Conservation (phyloP, 2,329 filamentous ascomycete species). For the Mariannaea elegans region DNA sequence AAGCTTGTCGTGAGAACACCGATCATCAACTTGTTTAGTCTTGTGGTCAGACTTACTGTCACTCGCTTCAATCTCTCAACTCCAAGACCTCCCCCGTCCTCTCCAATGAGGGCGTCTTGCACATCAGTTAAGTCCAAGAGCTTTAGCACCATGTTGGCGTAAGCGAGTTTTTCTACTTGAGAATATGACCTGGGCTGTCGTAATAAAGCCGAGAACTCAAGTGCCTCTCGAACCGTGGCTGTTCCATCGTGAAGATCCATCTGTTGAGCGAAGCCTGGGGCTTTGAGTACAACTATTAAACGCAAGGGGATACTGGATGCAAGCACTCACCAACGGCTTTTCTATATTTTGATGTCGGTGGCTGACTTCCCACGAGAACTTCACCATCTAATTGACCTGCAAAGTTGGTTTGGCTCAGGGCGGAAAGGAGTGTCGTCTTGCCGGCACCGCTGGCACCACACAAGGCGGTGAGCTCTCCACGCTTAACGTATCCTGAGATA, state of each 20-base stretch:
- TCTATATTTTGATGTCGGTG: background rate
- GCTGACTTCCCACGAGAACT: background rate
- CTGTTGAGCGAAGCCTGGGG: background rate
- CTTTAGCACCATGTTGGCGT: background rate
- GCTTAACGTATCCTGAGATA: background rate
- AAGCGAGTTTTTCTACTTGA: background rate
- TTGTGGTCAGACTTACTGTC: too few relatives aligned
- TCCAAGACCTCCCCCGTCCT: too few relatives aligned
- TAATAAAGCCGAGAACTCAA: background rate
- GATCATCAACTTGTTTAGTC: too few relatives aligned
- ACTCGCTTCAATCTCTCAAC: too few relatives aligned
- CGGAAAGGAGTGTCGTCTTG: background rate
- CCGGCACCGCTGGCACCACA: background rate
- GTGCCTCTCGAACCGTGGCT: background rate
- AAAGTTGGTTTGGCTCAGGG: background rate
- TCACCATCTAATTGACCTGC: background rate
- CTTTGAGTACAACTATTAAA: background rate
- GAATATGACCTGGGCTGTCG: background rate
- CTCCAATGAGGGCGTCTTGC: background rate
- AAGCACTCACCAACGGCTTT: background rate
- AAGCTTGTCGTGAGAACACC: too few relatives aligned
- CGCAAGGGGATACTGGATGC: background rate
- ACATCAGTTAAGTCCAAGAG: background rate
- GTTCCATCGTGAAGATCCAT: background rate
- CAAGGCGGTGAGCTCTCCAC: background rate